phyloP scores from a whole-genome alignment of 202 grass and related monocot genomes.

The Setaria viridis region DNA sequence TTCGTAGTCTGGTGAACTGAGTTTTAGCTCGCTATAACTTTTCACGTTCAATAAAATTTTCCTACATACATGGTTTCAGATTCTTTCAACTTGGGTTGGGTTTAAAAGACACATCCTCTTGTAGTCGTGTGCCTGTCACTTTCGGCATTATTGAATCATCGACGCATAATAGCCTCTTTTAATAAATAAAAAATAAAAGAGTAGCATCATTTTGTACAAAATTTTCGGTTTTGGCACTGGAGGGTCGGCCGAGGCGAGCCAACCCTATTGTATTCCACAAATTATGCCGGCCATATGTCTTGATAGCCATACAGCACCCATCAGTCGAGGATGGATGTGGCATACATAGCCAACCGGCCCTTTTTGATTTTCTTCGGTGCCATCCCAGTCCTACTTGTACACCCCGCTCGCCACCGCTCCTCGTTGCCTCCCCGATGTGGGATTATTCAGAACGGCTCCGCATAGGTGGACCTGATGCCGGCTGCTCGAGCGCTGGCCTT shows the following conservation, averaged over 20 bases:
- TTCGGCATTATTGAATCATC: too few species aligned
- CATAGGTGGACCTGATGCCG: neutral
- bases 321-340: slow-evolving; percentile 70
- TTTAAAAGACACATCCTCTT: neutral
- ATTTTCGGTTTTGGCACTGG: neutral
- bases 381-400: neutral
- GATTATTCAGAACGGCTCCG: slow-evolving; percentile 32
- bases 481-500: neutral
- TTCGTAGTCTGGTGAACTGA: neutral
- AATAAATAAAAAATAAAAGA: too few species aligned
- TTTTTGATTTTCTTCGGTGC: rapidly evolving
- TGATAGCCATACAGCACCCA: slow-evolving; percentile 99
- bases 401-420: too few species aligned
- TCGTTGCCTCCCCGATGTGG: slow-evolving; percentile 34
- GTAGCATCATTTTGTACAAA: neutral
- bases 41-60: neutral
- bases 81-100: neutral
- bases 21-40: too few species aligned
- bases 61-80: neutral
- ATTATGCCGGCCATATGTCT: slow-evolving; percentile 99
- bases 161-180: too few species aligned
- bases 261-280: slow-evolving; percentile 72
- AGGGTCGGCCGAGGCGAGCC: slow-evolving; percentile 83
- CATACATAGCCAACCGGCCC: slow-evolving; percentile 94
- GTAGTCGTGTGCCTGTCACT: too few species aligned